A percentile compares a stretch with the other conserved stretches of the same genome.
These are phyloP conservation scores for Botrytis deweyae DNA, from an alignment of 2,329 filamentous ascomycete species.

Conservation along the genomic window DNA sequence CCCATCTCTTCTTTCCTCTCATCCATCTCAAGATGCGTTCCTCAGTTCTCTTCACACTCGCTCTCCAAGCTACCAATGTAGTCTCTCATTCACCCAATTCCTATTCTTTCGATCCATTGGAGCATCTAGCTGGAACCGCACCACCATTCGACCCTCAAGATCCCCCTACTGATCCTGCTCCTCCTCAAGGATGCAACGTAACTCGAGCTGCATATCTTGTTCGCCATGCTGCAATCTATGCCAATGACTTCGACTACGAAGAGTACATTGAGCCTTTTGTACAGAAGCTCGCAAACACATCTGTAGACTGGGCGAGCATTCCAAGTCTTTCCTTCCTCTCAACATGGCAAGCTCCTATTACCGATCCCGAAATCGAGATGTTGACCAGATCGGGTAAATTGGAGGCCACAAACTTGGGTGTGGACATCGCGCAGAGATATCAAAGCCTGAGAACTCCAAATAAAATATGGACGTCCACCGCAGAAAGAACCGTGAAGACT, in stretches of 20 bases:
- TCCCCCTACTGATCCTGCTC: constrained; percentile 47
- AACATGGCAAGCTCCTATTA: constrained; percentile 35
- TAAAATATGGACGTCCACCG: constrained; percentile 53
- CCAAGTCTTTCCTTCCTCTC: constrained; percentile 34
- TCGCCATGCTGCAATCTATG: constrained; percentile 51
- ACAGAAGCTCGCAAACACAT: constrained; percentile 49
- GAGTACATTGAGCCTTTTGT: constrained; percentile 51
- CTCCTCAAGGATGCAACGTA: constrained; percentile 52
- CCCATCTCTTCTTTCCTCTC: not conserved
- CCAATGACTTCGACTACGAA: constrained; percentile 53
- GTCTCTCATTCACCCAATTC: constrained; percentile 27
- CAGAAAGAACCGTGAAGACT: constrained; percentile 51
- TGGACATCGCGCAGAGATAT: constrained; percentile 36
- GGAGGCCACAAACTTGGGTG: constrained; percentile 34
- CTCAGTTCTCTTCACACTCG: constrained; percentile 15
- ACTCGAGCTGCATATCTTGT: constrained; percentile 50
- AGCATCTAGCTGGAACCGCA: constrained; percentile 51
- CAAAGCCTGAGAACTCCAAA: constrained; percentile 45
- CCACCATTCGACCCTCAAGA: constrained; percentile 51
- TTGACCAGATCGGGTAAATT: constrained; percentile 33
- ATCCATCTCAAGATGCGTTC: constrained; percentile 14
- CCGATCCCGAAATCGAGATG: constrained; percentile 34
- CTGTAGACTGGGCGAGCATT: constrained; percentile 46
- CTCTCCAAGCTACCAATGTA: constrained; percentile 17
- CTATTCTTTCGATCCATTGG: constrained; percentile 48